Percentiles rank a stretch among this genome's conserved stretches.
phyloP scores from a whole-genome alignment of 345 rosid species.

The Eutrema japonicum region DNA sequence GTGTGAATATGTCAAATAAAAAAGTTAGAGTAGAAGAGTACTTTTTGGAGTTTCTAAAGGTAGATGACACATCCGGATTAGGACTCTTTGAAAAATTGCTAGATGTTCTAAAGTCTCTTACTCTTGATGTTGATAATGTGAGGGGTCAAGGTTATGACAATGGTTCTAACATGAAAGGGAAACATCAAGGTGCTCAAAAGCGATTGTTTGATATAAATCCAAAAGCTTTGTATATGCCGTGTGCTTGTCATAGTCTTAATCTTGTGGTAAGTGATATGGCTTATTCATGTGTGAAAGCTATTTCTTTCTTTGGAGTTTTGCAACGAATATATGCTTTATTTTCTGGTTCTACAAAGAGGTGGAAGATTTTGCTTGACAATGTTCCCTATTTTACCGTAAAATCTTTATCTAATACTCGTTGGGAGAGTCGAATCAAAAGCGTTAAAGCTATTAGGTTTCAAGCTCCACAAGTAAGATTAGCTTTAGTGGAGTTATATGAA shows the following conservation, averaged over 20 bases:
- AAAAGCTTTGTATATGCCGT: background rate
- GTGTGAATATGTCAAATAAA: no score
- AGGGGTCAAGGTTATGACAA: background rate
- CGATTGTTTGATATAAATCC: background rate
- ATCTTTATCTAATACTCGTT: no score
- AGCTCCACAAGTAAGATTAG: no score
- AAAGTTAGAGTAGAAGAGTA: no score
- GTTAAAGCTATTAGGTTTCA: no score
- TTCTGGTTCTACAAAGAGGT: background rate
- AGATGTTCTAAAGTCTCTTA: no score
- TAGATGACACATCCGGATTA: no score
- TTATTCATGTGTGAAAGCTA: background rate
- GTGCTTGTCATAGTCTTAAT: background rate
- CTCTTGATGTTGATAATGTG: background rate
- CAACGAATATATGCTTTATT: background rate
- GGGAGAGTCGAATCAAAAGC: no score
- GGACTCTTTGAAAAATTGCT: no score
- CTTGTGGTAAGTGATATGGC: background rate
- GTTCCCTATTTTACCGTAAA: background rate
- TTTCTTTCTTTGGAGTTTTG: background rate
- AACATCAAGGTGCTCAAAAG: background rate
- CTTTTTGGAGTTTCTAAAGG: no score
- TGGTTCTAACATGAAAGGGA: background rate
- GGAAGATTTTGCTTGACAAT: no score
- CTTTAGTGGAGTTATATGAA: no score